Conservation (phyloP, 2,329 filamentous ascomycete genomes). For the Stachybotrys echinatus region DNA sequence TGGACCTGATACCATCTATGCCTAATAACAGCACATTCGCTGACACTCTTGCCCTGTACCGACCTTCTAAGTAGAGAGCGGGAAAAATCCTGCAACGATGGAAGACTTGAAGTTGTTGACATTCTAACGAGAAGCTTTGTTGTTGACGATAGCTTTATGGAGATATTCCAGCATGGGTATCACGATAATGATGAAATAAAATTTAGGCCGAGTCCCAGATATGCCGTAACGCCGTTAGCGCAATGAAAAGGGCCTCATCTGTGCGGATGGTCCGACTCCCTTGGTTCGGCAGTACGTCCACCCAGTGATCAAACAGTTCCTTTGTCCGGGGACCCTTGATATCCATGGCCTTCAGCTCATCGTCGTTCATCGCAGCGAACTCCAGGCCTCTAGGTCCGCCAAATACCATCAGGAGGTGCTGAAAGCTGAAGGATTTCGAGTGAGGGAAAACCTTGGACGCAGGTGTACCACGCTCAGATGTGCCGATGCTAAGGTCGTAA, state of each 20-base stretch:
- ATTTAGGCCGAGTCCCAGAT: constrained; percentile 40
- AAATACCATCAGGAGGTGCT: constrained; percentile 73
- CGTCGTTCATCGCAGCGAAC: constrained; percentile 61
- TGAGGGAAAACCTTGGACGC: constrained; percentile 40
- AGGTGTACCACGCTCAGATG: constrained; percentile 67
- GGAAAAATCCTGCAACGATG: neutral
- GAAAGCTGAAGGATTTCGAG: constrained; percentile 43
- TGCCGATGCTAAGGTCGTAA: constrained; percentile 79
- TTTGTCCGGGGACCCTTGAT: constrained; percentile 59
- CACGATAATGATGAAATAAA: neutral
- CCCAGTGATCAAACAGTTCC: constrained; percentile 77
- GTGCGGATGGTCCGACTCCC: constrained; percentile 78
- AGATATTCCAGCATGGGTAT: neutral
- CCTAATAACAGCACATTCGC: constrained; percentile 24
- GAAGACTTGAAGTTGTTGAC: neutral
- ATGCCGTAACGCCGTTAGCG: constrained; percentile 61
- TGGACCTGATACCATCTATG: constrained; percentile 13
- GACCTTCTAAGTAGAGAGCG: constrained; percentile 5
- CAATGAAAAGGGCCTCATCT: constrained; percentile 78
- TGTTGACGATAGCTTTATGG: neutral
- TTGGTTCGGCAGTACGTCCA: constrained; percentile 75
- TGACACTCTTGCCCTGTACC: constrained; percentile 19
- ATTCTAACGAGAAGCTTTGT: neutral
- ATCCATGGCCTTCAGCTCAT: constrained; percentile 51
- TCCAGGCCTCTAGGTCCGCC: constrained; percentile 78